Evolutionary conservation across 495 filamentous ascomycete genomes (phyloP).

Genomic region (Achaetomiella virescens): DNA sequence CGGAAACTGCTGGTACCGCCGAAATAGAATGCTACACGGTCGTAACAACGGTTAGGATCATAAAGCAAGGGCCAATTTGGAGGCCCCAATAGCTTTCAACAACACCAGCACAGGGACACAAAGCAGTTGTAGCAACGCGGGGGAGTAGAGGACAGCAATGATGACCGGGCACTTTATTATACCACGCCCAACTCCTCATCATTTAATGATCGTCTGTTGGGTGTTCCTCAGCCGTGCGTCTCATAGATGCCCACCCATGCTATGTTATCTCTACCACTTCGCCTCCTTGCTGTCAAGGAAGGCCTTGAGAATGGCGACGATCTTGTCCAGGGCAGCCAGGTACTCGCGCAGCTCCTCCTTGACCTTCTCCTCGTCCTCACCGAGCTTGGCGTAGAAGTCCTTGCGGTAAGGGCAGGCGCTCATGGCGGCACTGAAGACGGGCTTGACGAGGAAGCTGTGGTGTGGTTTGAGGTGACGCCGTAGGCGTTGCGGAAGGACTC

Average conservation of each 20-base stretch:
- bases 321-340: conserved; percentile 66
- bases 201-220: neutral
- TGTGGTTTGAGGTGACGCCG: conserved; percentile 79
- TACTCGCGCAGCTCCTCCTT: conserved; percentile 56
- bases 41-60: no score
- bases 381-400: conserved; percentile 84
- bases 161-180: no score
- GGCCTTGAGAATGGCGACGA: conserved; percentile 65
- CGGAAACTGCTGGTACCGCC: no score
- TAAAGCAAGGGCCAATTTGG: no score
- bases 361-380: conserved; percentile 57
- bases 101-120: no score
- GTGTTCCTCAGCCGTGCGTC: neutral
- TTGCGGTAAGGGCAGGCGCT: conserved; percentile 83
- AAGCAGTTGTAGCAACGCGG: no score
- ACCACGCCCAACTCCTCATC: neutral
- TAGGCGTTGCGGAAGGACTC: conserved; percentile 84
- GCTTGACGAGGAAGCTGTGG: conserved; percentile 81
- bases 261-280: conserved; percentile 54
- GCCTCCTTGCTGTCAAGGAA: conserved; percentile 64
- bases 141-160: no score
- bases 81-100: no score
- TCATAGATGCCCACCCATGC: neutral
- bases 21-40: no score
- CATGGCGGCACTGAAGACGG: conserved; percentile 88